These are phyloP conservation scores for Panaeolus papilionaceus DNA, from an alignment of 768 basidiomycete species.

Conservation along the genomic window DNA sequence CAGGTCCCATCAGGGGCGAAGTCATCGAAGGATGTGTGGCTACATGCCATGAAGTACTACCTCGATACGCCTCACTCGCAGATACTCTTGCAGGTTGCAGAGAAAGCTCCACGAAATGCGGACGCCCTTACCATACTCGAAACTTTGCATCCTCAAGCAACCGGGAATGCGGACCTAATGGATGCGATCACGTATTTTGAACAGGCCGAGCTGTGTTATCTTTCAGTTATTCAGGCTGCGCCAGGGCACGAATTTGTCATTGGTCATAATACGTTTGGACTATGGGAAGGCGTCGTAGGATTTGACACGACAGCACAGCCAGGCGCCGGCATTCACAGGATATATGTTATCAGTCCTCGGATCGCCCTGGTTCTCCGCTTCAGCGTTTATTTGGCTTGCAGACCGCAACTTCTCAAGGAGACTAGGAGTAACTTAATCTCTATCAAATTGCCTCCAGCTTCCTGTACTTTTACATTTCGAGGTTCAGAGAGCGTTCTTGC, in stretches of 20 bases:
- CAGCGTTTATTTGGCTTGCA: conserved; percentile 9
- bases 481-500: conserved; percentile 15
- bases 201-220: neutral
- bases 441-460: conserved; percentile 18
- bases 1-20: conserved; percentile 23
- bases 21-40: conserved; percentile 35
- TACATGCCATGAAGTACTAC: conserved; percentile 36
- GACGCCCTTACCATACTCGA: neutral
- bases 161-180: neutral
- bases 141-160: neutral
- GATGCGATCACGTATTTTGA: neutral
- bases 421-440: neutral
- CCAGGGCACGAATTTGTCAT: conserved; percentile 36
- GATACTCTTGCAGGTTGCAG: neutral
- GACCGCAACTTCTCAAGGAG: neutral
- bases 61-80: conserved; percentile 35
- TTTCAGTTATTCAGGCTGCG: neutral
- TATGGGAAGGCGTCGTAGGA: conserved; percentile 34
- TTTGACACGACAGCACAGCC: neutral
- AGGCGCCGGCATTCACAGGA: conserved; percentile 29
- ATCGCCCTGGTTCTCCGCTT: conserved; percentile 32
- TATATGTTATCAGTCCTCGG: conserved; percentile 38
- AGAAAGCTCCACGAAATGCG: neutral
- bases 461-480: conserved; percentile 13
- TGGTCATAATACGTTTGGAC: conserved; percentile 33